phyloP scores from a whole-genome alignment of 163 green algal species.

The Scenedesmus sp. region DNA sequence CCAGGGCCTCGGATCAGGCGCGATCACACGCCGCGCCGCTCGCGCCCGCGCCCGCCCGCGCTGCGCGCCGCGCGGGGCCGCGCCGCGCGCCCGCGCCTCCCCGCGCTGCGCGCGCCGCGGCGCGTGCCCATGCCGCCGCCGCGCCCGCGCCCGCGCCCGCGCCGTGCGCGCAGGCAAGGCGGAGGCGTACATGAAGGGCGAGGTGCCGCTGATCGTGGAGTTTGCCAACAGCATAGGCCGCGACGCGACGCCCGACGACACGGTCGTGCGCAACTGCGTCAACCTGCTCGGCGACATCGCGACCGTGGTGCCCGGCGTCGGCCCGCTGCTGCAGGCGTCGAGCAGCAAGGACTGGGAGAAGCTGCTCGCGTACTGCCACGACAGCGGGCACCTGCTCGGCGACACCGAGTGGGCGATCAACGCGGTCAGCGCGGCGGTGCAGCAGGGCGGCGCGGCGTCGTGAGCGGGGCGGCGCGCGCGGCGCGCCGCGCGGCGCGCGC shows the following conservation, averaged over 20 bases:
- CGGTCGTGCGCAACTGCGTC: constrained; percentile 66
- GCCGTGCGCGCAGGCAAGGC: constrained; percentile 49
- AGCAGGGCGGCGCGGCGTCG: too few relatives aligned
- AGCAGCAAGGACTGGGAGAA: constrained; percentile 45
- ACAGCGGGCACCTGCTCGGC: constrained; percentile 30
- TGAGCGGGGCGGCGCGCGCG: too few relatives aligned
- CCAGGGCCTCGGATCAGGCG: constrained; percentile 72
- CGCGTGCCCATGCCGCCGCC: too few relatives aligned
- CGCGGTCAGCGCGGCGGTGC: background rate
- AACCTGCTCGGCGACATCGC: constrained; percentile 83
- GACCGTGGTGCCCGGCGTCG: constrained; percentile 50
- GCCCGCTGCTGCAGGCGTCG: constrained; percentile 27
- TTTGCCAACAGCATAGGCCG: constrained; percentile 73
- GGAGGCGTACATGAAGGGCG: constrained; percentile 55
- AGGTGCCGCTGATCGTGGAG: constrained; percentile 68
- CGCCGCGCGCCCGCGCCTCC: too few relatives aligned
- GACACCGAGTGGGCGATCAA: constrained; percentile 53
- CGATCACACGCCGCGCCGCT: too few relatives aligned
- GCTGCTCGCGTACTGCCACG: constrained; percentile 48
- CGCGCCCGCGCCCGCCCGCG: too few relatives aligned
- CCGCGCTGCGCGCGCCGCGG: too few relatives aligned
- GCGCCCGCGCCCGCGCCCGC: too few relatives aligned
- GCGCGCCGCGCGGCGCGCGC: too few relatives aligned
- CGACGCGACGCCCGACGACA: constrained; percentile 39
- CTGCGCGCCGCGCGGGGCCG: too few relatives aligned